A percentile compares a stretch with the other conserved stretches of the same genome.
phyloP scores from a whole-genome alignment of 495 filamentous ascomycete species.

The Neurospora sp. region DNA sequence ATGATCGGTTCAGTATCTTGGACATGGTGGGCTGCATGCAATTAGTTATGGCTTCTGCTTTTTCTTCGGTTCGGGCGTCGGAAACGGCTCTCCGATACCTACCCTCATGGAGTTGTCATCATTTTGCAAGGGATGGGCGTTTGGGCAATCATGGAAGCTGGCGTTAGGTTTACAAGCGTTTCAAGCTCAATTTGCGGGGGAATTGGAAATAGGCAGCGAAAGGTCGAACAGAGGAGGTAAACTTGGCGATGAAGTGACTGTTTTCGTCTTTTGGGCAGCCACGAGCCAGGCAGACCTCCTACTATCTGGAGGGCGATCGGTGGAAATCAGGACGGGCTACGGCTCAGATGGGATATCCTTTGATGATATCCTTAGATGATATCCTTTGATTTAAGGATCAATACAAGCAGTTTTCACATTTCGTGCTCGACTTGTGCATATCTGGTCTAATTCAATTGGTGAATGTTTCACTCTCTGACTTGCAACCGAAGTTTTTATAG shows the following conservation, averaged over 20 bases:
- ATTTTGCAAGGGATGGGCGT: neutral
- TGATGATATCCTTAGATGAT: neutral
- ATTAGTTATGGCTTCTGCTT: neutral
- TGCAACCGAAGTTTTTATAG: neutral
- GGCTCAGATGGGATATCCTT: neutral
- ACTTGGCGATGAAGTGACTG: neutral
- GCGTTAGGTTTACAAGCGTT: neutral
- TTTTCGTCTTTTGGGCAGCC: neutral
- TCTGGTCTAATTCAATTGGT: neutral
- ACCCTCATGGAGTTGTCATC: neutral
- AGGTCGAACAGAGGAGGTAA: neutral
- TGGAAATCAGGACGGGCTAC: neutral
- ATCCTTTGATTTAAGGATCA: neutral
- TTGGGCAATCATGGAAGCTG: neutral
- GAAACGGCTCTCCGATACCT: neutral
- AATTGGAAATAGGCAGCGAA: neutral
- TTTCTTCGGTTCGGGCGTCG: neutral
- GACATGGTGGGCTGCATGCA: neutral
- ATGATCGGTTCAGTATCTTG: neutral
- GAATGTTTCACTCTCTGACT: neutral
- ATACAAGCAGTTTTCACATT: neutral
- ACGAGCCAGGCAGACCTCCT: neutral
- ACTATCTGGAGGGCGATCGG: neutral
- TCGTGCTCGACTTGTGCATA: neutral
- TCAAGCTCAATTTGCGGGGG: neutral